Base-by-base conservation (phyloP, 202 grass and related monocot genomes). In the Schoenoplectus triqueter region DNA sequence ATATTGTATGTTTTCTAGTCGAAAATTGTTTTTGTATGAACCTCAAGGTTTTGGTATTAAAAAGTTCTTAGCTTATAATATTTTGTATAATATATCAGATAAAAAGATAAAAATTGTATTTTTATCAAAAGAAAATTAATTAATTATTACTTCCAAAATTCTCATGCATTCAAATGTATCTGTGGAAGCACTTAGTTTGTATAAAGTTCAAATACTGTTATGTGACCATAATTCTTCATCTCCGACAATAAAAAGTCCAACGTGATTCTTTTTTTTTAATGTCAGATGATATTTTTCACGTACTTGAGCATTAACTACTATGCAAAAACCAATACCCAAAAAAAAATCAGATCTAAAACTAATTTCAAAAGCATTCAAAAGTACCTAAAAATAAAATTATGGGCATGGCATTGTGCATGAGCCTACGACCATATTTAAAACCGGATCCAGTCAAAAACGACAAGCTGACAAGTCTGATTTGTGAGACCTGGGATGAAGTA, bases 401-500 rank as follows among this genome's bases (percentile, higher is more conserved):
- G 8, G 47, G 3, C 70, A 21, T 10, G 47, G 3, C 11, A 59
- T 1, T 14, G 5, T 59, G 20, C 5, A 14, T 14, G 18, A 57
- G 54, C 60, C 13, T 61, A 78, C 13, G 2, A 44, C 15, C 2
- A 78, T 10, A 42, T 44, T 78, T 78, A 54, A 42, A 78, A 44
- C 74, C 54, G 21, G 74, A 5, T 78, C 74, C 39, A 60, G 74
- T 78, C 73, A 60, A 54, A 22, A 75, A 13, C n/a, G 10, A 40
- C 13, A 78, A 9, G 17, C 74, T 78, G 74, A 78, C 74, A 78
- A 60, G 51, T 60, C 74, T 78, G 74, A n/a, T 61, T 77, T 78
- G 74, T 61, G 19, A 31, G 74, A 78, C 31, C 55, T 13, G 21
- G 31, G 4, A 14, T 68, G 54, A 78, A 78, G 52, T 57, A 78